Conservation (phyloP, 108 stramenopile species). For the Fragilaria crotonensis region DNA sequence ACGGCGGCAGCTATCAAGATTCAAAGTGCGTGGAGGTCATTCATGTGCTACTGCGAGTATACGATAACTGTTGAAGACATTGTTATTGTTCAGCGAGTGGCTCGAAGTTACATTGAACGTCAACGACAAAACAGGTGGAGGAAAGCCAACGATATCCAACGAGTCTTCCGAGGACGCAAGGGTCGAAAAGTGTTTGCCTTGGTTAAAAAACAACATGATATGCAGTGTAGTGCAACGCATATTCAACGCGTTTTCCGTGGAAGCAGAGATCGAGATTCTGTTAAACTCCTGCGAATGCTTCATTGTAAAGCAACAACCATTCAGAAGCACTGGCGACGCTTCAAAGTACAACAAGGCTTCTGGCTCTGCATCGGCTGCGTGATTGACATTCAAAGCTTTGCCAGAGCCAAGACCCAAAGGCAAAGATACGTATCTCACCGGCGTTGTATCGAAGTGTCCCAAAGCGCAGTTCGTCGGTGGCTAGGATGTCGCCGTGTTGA, state of each 20-base stretch:
- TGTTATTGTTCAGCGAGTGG: conserved; percentile 50
- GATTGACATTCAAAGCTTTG: conserved; percentile 31
- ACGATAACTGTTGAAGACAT: conserved; percentile 29
- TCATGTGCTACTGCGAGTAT: conserved; percentile 10
- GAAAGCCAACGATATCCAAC: conserved; percentile 46
- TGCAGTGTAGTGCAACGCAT: conserved; percentile 63
- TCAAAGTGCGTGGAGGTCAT: conserved; percentile 43
- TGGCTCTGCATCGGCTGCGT: conserved; percentile 16
- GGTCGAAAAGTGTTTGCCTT: conserved; percentile 39
- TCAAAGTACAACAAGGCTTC: conserved; percentile 10
- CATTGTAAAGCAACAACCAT: conserved; percentile 1
- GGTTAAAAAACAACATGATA: conserved; percentile 13
- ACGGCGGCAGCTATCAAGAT: conserved; percentile 29
- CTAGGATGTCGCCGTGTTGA: neutral
- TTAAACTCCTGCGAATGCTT: neutral
- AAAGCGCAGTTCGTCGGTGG: conserved; percentile 2
- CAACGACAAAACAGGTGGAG: neutral
- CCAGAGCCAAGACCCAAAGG: conserved; percentile 24
- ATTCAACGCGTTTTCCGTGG: conserved; percentile 45
- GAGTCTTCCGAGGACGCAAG: conserved; percentile 47
- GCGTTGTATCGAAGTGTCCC: conserved; percentile 8
- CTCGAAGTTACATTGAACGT: conserved; percentile 20
- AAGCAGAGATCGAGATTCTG: conserved; percentile 10
- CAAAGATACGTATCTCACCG: neutral
- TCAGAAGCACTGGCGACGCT: conserved; percentile 15